Base-by-base conservation (phyloP, 2,329 filamentous ascomycete genomes). In the Rutstroemia sydowiana region DNA sequence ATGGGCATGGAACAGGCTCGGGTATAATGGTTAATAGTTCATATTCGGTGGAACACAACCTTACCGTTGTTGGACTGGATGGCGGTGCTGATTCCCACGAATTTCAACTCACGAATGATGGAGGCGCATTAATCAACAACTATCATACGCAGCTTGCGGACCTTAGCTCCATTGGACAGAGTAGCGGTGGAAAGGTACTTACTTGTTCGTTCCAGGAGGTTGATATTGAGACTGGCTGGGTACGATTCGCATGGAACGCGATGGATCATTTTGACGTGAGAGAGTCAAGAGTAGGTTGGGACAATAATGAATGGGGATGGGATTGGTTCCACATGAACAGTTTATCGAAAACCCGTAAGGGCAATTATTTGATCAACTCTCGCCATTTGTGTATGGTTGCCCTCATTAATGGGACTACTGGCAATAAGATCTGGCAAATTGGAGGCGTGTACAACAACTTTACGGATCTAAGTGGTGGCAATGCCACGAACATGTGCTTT, bases 231-330 rank as follows among this genome's bases (percentile, higher is more conserved):
- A 76, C 73, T 2, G 71, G 73, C 18, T 64, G 69, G 40, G 63
- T 78, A 32, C 43, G 78, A 5, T 78, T 77, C 53, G 70, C 77
- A 55, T 79, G 76, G 73, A 66, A 69, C n/a, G 69, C 68, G 30
- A 57, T 70, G 46, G 69, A 73, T 53, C 70, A 73, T 36, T 51
- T 58, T 40, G 30, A 30, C 16, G 48, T 59, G 40, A 53, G 23
- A 32, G 57, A 60, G 42, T 51, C 52, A 7, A 60, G 46, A 48
- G 57, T 45, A 9, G 34, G 26, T 10, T 52, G 50, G 13, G 42
- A 30, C 26, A 32, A 56, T 32, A 55, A 57, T 30, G 57, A 59
- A 55, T 51, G 43, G 52, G 13, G 51, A 56, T 44, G 55, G 37
- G 61, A 62, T 53, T 63, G 56, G 53, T 63, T 61, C 51, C 61